Evolutionary conservation across 768 basidiomycete species (phyloP).

Genomic region (Phlebiopsis flavidoalba): DNA sequence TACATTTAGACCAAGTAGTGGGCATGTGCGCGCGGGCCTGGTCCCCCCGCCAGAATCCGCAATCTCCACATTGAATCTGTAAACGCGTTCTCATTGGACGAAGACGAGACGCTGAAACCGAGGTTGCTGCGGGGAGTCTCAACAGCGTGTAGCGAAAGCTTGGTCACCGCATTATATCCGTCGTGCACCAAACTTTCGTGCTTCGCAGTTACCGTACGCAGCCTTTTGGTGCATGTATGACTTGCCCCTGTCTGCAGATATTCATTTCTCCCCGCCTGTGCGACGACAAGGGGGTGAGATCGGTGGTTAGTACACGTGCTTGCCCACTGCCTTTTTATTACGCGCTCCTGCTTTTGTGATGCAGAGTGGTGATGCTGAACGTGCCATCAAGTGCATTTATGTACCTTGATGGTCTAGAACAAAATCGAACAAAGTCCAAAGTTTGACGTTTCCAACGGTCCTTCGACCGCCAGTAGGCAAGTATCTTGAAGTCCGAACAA

Average conservation of each 20-base stretch:
- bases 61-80: not conserved
- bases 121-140: not conserved
- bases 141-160: not conserved
- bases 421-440: too few relatives aligned
- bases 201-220: not conserved
- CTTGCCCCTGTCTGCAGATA: not conserved
- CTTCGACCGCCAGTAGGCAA: too few relatives aligned
- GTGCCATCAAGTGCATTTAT: too few relatives aligned
- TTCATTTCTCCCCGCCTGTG: slow-evolving; percentile 1
- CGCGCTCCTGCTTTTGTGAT: too few relatives aligned
- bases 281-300: not conserved
- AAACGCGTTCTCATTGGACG: not conserved
- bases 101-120: not conserved
- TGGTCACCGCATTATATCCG: not conserved
- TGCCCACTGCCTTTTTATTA: too few relatives aligned
- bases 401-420: too few relatives aligned
- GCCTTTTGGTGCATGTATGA: not conserved
- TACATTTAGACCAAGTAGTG: not conserved
- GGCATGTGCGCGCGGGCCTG: too few relatives aligned
- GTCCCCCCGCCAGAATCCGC: not conserved
- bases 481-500: too few relatives aligned
- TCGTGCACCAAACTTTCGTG: not conserved
- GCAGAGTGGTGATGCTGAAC: too few relatives aligned
- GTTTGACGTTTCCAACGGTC: too few relatives aligned
- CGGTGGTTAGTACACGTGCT: not conserved